These are phyloP conservation scores for Globisporangium carolinianum DNA, from an alignment of 352 stramenopile species.

Conservation along the genomic window DNA sequence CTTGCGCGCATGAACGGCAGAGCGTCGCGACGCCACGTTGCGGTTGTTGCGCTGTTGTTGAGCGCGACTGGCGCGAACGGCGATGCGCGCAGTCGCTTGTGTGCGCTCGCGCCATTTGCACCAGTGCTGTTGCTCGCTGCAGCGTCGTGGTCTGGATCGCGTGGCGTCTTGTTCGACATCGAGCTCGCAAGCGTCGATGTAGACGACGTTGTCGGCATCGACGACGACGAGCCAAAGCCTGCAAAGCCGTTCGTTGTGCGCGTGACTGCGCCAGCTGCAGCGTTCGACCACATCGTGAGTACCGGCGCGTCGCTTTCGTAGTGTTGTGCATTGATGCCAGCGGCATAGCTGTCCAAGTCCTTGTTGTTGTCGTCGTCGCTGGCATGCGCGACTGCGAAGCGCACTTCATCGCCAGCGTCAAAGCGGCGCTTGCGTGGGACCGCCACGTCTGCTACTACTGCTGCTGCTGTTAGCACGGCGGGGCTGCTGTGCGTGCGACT, in stretches of 20 bases:
- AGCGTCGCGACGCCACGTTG: conserved; percentile 1
- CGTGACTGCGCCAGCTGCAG: not conserved
- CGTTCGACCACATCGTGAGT: not conserved
- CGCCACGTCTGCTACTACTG: not conserved
- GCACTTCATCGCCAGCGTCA: not conserved
- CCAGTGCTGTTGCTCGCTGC: too few relatives aligned
- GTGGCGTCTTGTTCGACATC: not conserved
- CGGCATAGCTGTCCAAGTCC: not conserved
- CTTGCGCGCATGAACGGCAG: conserved; percentile 8
- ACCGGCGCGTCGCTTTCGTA: not conserved
- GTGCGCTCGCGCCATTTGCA: not conserved
- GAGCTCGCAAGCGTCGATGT: not conserved
- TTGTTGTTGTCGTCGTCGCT: not conserved
- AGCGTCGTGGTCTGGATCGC: not conserved
- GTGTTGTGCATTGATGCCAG: too few relatives aligned
- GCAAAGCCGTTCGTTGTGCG: not conserved
- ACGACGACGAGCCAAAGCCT: not conserved
- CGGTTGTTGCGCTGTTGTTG: not conserved
- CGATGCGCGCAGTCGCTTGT: not conserved
- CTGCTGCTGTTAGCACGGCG: not conserved
- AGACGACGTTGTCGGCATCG: too few relatives aligned
- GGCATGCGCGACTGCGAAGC: too few relatives aligned
- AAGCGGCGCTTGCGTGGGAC: not conserved
- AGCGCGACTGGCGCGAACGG: not conserved
- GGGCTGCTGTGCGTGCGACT: not conserved